phyloP scores from a whole-genome alignment of 2,329 filamentous ascomycete species.

The Colletotrichum siamense region DNA sequence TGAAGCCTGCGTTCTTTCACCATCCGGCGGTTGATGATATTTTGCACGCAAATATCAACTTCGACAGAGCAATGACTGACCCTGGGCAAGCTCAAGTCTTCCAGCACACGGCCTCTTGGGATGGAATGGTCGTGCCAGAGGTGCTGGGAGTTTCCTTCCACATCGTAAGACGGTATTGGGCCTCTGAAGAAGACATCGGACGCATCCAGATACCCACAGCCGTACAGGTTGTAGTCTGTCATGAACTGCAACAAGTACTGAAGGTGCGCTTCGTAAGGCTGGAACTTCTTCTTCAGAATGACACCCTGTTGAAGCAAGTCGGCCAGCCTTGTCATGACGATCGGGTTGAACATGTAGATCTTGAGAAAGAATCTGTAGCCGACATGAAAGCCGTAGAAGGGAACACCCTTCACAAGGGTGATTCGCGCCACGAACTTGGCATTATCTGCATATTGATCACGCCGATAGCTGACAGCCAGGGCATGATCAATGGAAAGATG shows the following conservation, averaged over 20 bases:
- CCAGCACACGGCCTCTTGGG: slow-evolving; percentile 59
- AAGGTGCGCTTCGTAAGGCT: slow-evolving; percentile 93
- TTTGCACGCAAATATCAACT: slow-evolving; percentile 85
- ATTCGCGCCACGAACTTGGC: slow-evolving; percentile 85
- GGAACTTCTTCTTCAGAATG: slow-evolving; percentile 82
- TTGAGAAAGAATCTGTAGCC: slow-evolving; percentile 93
- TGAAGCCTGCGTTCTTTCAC: slow-evolving; percentile 81
- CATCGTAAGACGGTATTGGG: slow-evolving; percentile 75
- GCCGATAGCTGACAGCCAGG: slow-evolving; percentile 82
- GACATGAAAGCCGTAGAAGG: slow-evolving; percentile 95
- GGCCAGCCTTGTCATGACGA: slow-evolving; percentile 83
- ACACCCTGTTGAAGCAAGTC: slow-evolving; percentile 89
- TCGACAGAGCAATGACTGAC: slow-evolving; percentile 90
- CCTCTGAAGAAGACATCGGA: slow-evolving; percentile 74
- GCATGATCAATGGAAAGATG: slow-evolving; percentile 92
- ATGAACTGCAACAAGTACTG: slow-evolving; percentile 97
- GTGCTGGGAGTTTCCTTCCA: slow-evolving; percentile 65
- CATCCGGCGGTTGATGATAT: slow-evolving; percentile 83
- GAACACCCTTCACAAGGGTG: slow-evolving; percentile 88
- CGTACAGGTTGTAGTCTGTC: slow-evolving; percentile 97
- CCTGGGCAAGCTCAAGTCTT: slow-evolving; percentile 70
- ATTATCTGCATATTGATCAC: slow-evolving; percentile 72
- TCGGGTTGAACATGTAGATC: slow-evolving; percentile 90
- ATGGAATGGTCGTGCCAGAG: slow-evolving; percentile 84
- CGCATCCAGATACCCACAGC: slow-evolving; percentile 85